These are phyloP conservation scores for Glonium stellatum DNA, from an alignment of 495 filamentous ascomycete genomes.

Conservation along the genomic window DNA sequence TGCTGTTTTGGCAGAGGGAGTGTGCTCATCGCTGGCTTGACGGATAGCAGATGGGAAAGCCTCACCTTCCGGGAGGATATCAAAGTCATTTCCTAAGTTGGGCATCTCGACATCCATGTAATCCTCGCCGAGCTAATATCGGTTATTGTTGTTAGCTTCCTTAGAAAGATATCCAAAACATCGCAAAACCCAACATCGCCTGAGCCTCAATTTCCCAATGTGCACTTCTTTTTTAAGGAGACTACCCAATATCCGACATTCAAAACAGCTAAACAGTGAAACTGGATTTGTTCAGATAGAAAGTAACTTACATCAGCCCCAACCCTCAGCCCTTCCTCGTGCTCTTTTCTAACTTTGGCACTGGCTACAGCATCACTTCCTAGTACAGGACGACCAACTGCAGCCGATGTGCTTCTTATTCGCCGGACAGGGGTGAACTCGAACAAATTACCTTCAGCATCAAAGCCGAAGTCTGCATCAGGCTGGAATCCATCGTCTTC, in stretches of 20 bases:
- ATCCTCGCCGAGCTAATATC: slow-evolving; percentile 36
- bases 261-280: too few relatives aligned
- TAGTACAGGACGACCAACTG: slow-evolving; percentile 11
- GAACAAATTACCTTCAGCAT: slow-evolving; percentile 55
- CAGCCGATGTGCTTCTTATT: slow-evolving; percentile 8
- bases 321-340: slow-evolving; percentile 35
- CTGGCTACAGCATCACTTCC: slow-evolving; percentile 40
- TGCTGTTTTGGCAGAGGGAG: neutral
- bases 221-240: too few relatives aligned
- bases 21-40: slow-evolving; percentile 3
- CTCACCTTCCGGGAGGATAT: slow-evolving; percentile 15
- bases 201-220: too few relatives aligned
- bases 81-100: slow-evolving; percentile 14
- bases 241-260: too few relatives aligned
- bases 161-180: neutral
- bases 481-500: slow-evolving; percentile 49
- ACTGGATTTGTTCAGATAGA: neutral
- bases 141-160: slow-evolving; percentile 8
- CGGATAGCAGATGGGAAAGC: slow-evolving; percentile 4
- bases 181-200: too few relatives aligned
- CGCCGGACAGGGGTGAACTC: slow-evolving; percentile 23
- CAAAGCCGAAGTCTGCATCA: slow-evolving; percentile 60
- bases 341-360: slow-evolving; percentile 35
- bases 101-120: slow-evolving; percentile 42
- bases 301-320: slow-evolving; percentile 26